These are phyloP conservation scores for Ceratocystis lukuohia DNA, from an alignment of 2,329 filamentous ascomycete genomes.

Conservation along the genomic window DNA sequence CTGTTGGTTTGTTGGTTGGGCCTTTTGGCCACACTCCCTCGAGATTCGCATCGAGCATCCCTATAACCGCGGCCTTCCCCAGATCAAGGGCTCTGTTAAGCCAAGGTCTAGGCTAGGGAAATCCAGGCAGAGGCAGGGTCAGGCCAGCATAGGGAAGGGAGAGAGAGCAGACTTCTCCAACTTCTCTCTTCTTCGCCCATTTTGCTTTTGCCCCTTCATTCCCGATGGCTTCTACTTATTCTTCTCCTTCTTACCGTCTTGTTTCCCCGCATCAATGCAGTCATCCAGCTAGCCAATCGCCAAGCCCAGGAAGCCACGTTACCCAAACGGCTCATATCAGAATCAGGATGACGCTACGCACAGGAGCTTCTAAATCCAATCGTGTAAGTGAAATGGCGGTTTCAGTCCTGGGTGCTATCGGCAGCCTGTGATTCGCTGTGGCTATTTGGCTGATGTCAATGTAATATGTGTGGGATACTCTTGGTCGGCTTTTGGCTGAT, in stretches of 20 bases:
- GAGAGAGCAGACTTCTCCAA: neutral
- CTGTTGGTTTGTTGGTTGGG: neutral
- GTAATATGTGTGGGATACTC: neutral
- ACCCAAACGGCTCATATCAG: neutral
- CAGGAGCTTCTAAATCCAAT: neutral
- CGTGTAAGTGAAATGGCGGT: slow-evolving; percentile 4
- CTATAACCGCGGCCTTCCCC: neutral
- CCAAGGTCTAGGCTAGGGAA: too few relatives aligned
- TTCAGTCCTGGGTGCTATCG: neutral
- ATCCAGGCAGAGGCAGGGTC: neutral
- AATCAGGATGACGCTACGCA: neutral
- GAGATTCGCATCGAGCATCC: neutral
- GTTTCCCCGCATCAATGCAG: neutral
- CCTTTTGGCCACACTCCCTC: neutral
- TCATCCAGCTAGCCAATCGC: neutral
- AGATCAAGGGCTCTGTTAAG: neutral
- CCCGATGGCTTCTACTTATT: neutral
- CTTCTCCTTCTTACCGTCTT: neutral
- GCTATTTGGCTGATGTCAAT: neutral
- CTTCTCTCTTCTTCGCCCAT: neutral
- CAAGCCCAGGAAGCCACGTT: neutral
- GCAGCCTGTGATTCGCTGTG: neutral
- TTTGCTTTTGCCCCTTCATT: neutral
- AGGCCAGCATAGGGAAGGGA: neutral
- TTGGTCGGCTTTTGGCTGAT: neutral